Base-by-base conservation (phyloP, 805 yeast species). In the Trichomonascus vanleenenianus region DNA sequence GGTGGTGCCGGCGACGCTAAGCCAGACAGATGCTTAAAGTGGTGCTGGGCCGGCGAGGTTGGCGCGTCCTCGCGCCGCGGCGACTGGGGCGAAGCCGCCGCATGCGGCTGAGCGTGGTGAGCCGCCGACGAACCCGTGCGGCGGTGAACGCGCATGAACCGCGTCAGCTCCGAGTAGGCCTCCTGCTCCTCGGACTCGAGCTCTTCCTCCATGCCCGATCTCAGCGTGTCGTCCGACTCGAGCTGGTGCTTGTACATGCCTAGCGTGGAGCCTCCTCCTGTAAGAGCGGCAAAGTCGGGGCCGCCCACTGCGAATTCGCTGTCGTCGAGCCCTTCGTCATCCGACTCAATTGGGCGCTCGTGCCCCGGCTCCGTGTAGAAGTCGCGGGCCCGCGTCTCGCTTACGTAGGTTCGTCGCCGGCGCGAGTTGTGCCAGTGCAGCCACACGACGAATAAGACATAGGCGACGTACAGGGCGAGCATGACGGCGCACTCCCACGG, bases 401-500 rank as follows among this genome's bases (percentile, higher is more conserved):
- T 12, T 42, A 58, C 37, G 7, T 48, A 31, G 30, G 31, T 32
- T 12, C 36, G 43, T 12, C 49, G 44, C 30, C 31, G 35, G 27
- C 45, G 35, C 39, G 39, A n/a, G 18, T 34, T 34, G 41, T 36
- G 33, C 65, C 67, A 65, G 50, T 75, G 75, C 71, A 77, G 65
- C 15, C 59, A 31, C 2, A 73, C 57, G 18, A 71, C 66, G 61
- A 80, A 49, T 62, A 65, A 46, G 2, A 85, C 85, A 56, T 86
- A 89, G 0, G 58, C 47, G 1, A 74, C 49, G 58, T 89, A 88
- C 5, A 79, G 57, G 0, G 60, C 47, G 7, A 83, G 66, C 75
- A 89, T 73, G 7, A 71, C 48, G 0, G 74, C 42, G 47, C 94
- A 81, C 53, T 80, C 83, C 61, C 69, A 56, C 11, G 74, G 56